phyloP scores from a whole-genome alignment of 768 basidiomycete species.

The Agaricus sinodeliciosus region DNA sequence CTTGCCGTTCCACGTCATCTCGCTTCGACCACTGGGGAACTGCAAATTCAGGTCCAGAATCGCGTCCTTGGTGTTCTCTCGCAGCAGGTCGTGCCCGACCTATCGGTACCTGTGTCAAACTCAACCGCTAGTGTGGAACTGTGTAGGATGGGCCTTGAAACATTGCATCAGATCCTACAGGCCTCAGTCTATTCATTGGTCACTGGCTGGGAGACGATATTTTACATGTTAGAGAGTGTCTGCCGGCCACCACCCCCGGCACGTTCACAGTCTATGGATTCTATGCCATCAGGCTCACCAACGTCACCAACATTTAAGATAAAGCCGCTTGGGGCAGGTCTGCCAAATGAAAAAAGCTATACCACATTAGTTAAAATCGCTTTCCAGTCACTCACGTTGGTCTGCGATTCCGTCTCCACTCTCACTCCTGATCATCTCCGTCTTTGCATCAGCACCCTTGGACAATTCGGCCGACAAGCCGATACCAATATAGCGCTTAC shows the following conservation, averaged over 20 bases:
- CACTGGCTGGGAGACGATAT: constrained; percentile 90
- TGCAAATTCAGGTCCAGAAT: constrained; percentile 67
- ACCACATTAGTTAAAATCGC: constrained; percentile 81
- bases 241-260: constrained; percentile 42
- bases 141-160: constrained; percentile 82
- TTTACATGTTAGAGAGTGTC: constrained; percentile 86
- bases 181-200: constrained; percentile 87
- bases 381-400: constrained; percentile 88
- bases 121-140: constrained; percentile 62
- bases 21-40: constrained; percentile 42
- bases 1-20: constrained; percentile 70
- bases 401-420: constrained; percentile 86
- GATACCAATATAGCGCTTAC: constrained; percentile 97
- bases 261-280: constrained; percentile 33
- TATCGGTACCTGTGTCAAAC: constrained; percentile 24
- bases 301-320: constrained; percentile 29
- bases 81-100: constrained; percentile 62
- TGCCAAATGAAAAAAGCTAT: constrained; percentile 63
- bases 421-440: constrained; percentile 78
- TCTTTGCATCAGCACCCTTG: constrained; percentile 84
- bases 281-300: constrained; percentile 30
- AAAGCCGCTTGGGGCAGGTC: constrained; percentile 46
- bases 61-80: constrained; percentile 83
- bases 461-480: constrained; percentile 84
- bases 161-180: constrained; percentile 85